Evolutionary conservation across 139 green algal species (phyloP), one percentile per base, ranked within the genome.

Genomic region (Pleodorina starrii): DNA sequence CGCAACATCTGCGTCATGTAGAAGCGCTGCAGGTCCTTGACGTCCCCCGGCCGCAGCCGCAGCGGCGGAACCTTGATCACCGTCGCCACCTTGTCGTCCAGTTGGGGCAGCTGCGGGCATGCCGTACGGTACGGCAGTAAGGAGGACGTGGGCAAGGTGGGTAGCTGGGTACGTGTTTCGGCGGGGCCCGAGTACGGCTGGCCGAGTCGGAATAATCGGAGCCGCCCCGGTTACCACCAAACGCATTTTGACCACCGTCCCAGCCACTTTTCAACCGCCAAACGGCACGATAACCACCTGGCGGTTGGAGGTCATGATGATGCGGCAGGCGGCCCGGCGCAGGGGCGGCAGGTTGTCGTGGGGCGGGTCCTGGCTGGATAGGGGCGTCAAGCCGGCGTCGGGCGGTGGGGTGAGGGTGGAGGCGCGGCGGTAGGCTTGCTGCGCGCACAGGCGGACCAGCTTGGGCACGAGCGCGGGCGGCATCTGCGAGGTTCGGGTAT

Each of bases 1-100:
- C 46, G 57, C 7, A 73, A 72, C 9, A 72, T 1, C 48, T 72
- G 29, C 21, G 0, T 14, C 11, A 83, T n/a, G 69, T 84, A 89
- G 90, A 92, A 96, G 36, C 77, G 73, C 90, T 92, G 77, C 42
- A 96, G 77, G 68, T 94, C 93, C 4, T 91, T 60, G 16, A 98
- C 90, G 90, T 98, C 96, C 2, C 77, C 51, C 0, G 94, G 93
- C 0, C 96, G 85, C 71, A 98, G 92, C 43, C 96, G 92, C 80
- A 98, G 92, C 2, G 96, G 96, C 5, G 96, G 93, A 5, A 98
- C 92, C 78, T 85, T 85, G 78, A 85, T 85, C 44, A 54, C 48
- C 19, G 48, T 69, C 1, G 48, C 76, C 7, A 84, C 76, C 48
- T 60, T 59, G 43, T 48, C 44, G 46, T 82, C 76, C 9, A 85